Percentiles rank a stretch among this genome's conserved stretches.
These are phyloP conservation scores for Aspergillus sp. DNA, from an alignment of 2,329 filamentous ascomycete species.

Conservation along the genomic window DNA sequence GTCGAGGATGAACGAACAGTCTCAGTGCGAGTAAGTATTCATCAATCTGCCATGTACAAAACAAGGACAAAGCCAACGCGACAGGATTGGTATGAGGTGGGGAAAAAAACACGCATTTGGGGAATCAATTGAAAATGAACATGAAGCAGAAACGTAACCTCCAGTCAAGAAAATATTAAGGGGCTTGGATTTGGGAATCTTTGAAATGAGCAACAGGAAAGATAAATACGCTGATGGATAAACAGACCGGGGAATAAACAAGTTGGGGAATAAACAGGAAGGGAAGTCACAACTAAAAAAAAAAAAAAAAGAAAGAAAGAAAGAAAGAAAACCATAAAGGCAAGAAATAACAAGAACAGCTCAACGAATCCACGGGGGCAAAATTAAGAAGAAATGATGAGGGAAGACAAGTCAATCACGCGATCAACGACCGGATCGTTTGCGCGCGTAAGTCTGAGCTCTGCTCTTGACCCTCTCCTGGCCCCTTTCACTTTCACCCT, in stretches of 20 bases:
- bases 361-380: neutral
- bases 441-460: conserved; percentile 1
- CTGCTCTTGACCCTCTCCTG: neutral
- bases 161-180: neutral
- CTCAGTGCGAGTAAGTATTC: neutral
- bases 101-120: neutral
- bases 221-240: neutral
- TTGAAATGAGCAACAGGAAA: too few species aligned
- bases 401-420: neutral
- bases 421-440: neutral
- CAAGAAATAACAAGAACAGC: neutral
- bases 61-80: neutral
- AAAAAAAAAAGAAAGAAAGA: too few species aligned
- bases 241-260: neutral
- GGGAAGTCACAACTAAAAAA: too few species aligned
- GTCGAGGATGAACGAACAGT: neutral
- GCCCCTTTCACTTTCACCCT: neutral
- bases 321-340: too few species aligned
- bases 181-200: neutral
- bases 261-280: too few species aligned
- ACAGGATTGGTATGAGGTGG: neutral
- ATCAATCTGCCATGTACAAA: neutral
- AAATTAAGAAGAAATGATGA: neutral
- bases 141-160: too few species aligned
- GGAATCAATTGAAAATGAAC: neutral